Percentiles rank a stretch among this genome's conserved stretches.
Evolutionary conservation across 2,329 filamentous ascomycete genomes (phyloP).

Genomic region (Colletotrichum filicis): DNA sequence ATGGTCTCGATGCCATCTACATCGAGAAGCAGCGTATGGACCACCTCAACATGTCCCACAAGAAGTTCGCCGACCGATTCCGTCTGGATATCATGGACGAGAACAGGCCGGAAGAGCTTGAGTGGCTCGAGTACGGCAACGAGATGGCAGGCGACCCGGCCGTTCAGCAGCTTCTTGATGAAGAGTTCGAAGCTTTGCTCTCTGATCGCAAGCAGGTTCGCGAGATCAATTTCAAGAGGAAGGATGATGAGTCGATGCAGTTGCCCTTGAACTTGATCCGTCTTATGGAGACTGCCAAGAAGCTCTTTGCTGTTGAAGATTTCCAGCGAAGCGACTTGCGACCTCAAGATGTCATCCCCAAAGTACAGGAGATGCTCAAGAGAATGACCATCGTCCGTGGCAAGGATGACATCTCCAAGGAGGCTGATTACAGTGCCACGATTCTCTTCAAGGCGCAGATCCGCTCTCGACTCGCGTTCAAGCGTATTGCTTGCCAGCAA

Average conservation of each 20-base stretch:
- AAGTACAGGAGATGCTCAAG: conserved; percentile 79
- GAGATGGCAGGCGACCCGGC: conserved; percentile 90
- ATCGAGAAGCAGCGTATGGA: conserved; percentile 96
- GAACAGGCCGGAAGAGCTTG: conserved; percentile 62
- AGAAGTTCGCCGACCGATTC: conserved; percentile 83
- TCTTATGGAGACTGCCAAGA: conserved; percentile 90
- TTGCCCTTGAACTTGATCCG: conserved; percentile 91
- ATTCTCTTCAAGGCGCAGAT: conserved; percentile 92
- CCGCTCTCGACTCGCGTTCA: conserved; percentile 90
- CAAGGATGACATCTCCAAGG: conserved; percentile 80
- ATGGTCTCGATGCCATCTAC: conserved; percentile 90
- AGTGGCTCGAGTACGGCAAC: conserved; percentile 85
- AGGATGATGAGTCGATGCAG: conserved; percentile 88
- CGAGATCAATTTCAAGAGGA: conserved; percentile 71
- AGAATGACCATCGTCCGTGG: conserved; percentile 89
- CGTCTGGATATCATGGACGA: conserved; percentile 87
- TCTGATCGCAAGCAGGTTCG: conserved; percentile 83
- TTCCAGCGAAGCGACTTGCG: conserved; percentile 88
- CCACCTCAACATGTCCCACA: conserved; percentile 82
- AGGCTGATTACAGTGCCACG: conserved; percentile 90
- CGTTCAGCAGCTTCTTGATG: conserved; percentile 86
- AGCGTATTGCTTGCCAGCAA: conserved; percentile 87
- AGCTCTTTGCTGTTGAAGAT: conserved; percentile 90
- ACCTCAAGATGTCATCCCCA: conserved; percentile 86
- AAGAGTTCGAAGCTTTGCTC: conserved; percentile 84